Evolutionary conservation across 225 moss, liverwort and hornwort genomes (phyloP), one percentile per base, ranked within the genome.

Genomic region (Polytrichum commune): DNA sequence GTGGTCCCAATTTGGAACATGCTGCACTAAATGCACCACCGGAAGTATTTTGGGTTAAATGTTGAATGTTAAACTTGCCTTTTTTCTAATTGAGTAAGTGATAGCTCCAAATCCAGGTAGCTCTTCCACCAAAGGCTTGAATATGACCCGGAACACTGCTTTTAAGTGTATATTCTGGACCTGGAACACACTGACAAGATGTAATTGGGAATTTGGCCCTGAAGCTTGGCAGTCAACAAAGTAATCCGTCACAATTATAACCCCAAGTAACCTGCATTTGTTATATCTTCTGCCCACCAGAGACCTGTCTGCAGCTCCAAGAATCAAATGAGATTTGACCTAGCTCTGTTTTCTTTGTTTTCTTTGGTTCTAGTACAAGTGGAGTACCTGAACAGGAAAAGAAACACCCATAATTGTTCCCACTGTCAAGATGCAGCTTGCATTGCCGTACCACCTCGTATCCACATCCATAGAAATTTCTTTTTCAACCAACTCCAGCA

Each of bases 31-130:
- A 2, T 35, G 35, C 35, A 35, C 35, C 35, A 35, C 35, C 2
- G 9, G 35, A 35, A 35, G 35, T 1, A 35, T 9, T 35, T 35
- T 13, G 46, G 46, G 46, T 46, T 46, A 46, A 38, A 46, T 46
- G 46, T 58, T 58, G 8, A 20, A 23, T 58, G 58, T 20, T 7
- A 58, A 58, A 58, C 58, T 58, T 82, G 87, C 98, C 88, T 91
- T 93, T 38, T 87, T 93, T 58, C 86, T 81, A 35, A 98, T 88
- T 71, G 95, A 95, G 73, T 81, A 98, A 29, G 87, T 90, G 76
- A 93, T 68, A 56, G 95, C 91, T 76, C 90, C 93, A 82, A 98
- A 98, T 53, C 98, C 90, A 72, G 98, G 98, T 26, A 98, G 83
- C 77, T 95, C 85, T 54, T 93, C 85, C 64, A 98, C 87, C 57